These are phyloP conservation scores for Fusarium humuli DNA, from an alignment of 2,329 filamentous ascomycete species.

Conservation along the genomic window DNA sequence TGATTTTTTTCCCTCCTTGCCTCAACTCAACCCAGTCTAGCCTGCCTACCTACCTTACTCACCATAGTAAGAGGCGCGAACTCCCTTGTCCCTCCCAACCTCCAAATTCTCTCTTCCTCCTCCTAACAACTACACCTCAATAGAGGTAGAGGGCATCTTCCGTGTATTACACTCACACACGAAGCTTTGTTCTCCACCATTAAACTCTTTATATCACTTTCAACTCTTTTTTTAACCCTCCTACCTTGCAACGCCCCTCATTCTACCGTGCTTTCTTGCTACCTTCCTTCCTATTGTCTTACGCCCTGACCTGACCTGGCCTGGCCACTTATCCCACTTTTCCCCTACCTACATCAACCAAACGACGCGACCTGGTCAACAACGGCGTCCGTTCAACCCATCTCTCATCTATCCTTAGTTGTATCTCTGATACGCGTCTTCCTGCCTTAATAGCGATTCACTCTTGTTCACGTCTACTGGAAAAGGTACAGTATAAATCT, in stretches of 20 bases:
- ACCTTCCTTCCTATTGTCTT: slow-evolving; percentile 14
- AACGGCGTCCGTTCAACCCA: slow-evolving; percentile 11
- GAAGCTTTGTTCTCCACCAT: slow-evolving; percentile 37
- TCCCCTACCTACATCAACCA: slow-evolving; percentile 30
- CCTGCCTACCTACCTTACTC: background rate
- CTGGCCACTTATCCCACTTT: slow-evolving; percentile 38
- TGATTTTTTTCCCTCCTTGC: slow-evolving; percentile 24
- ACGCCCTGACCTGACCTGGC: slow-evolving; percentile 2
- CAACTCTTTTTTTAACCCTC: slow-evolving; percentile 10
- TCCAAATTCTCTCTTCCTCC: slow-evolving; percentile 8
- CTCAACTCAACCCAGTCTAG: slow-evolving; percentile 7
- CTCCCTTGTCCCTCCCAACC: slow-evolving; percentile 13
- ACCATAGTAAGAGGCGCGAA: background rate
- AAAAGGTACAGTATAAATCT: background rate
- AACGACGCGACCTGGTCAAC: slow-evolving; percentile 28
- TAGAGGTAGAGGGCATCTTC: background rate
- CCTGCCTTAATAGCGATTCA: slow-evolving; percentile 15
- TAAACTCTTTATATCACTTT: slow-evolving; percentile 19
- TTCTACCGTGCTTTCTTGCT: background rate
- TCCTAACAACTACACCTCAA: slow-evolving; percentile 14
- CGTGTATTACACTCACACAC: slow-evolving; percentile 39
- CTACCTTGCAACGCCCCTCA: slow-evolving; percentile 8
- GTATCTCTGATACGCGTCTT: slow-evolving; percentile 14
- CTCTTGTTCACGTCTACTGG: background rate
- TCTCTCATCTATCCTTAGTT: slow-evolving; percentile 3